A percentile compares a stretch with the other conserved stretches of the same genome.
phyloP scores from a whole-genome alignment of 2,329 filamentous ascomycete species.

The Cordyceps fumosorosea region DNA sequence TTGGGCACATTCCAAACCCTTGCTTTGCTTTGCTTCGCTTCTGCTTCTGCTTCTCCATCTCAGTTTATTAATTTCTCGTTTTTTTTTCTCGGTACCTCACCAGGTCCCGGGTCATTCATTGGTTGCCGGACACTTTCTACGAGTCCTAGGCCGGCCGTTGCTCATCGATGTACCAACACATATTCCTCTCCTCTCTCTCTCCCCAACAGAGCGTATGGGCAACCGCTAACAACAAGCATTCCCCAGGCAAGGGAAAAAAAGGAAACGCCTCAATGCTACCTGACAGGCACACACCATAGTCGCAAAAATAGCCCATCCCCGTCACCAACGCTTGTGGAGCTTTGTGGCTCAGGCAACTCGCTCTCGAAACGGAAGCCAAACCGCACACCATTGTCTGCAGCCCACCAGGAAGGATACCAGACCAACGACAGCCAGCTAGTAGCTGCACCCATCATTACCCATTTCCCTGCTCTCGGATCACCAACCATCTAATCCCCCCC shows the following conservation, averaged over 20 bases:
- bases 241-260: background rate
- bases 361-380: conserved; percentile 6
- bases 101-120: too few relatives aligned
- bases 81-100: background rate
- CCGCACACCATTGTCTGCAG: background rate
- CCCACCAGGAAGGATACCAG: background rate
- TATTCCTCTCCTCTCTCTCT: too few relatives aligned
- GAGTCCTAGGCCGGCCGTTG: too few relatives aligned
- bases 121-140: too few relatives aligned
- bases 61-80: background rate
- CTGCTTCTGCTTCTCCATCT: background rate
- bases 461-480: conserved; percentile 5
- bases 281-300: background rate
- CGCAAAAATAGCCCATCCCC: background rate
- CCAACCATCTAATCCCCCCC: background rate
- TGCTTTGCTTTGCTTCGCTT: background rate
- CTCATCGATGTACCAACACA: too few relatives aligned
- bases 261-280: background rate
- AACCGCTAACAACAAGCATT: too few relatives aligned
- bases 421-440: conserved; percentile 7
- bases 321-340: background rate
- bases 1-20: background rate
- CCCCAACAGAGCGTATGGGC: too few relatives aligned
- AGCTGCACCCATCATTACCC: background rate
- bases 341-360: background rate